These are phyloP conservation scores for Arachnomyces sp. DNA, from an alignment of 2,329 filamentous ascomycete genomes.

Conservation along the genomic window DNA sequence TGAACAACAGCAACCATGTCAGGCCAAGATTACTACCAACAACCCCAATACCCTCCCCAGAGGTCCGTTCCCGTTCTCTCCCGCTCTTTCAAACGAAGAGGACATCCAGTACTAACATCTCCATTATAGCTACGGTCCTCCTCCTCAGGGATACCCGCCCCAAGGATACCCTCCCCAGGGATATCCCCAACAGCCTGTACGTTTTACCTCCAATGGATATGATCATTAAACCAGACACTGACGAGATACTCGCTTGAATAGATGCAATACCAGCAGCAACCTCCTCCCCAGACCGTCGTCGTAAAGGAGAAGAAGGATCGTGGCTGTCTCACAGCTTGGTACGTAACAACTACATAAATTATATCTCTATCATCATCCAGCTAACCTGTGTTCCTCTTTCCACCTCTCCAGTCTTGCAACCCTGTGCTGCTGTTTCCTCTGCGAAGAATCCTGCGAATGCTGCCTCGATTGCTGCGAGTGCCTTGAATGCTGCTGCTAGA, in stretches of 20 bases:
- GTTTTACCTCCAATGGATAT: conserved; percentile 7
- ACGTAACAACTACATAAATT: too few relatives aligned
- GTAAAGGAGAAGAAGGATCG: conserved; percentile 40
- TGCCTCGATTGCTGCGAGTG: conserved; percentile 56
- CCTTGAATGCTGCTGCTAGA: conserved; percentile 15
- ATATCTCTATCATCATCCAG: background rate
- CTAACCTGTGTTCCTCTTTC: conserved; percentile 8
- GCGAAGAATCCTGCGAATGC: conserved; percentile 58
- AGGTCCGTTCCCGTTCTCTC: conserved; percentile 18
- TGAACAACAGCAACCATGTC: conserved; percentile 26
- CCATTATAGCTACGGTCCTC: background rate
- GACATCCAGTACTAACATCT: background rate
- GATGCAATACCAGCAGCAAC: conserved; percentile 46
- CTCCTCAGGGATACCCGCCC: conserved; percentile 22
- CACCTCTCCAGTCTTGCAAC: conserved; percentile 39
- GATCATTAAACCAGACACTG: background rate
- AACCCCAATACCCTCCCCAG: conserved; percentile 15
- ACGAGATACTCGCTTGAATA: conserved; percentile 12
- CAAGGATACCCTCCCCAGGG: conserved; percentile 29
- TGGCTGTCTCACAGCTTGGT: conserved; percentile 48
- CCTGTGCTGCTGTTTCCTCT: conserved; percentile 58
- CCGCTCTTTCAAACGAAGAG: conserved; percentile 8
- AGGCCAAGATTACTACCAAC: conserved; percentile 34
- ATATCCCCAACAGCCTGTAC: conserved; percentile 23
- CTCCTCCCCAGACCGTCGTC: conserved; percentile 34